A percentile compares a stretch with the other conserved stretches of the same genome.
Conservation (phyloP, 352 stramenopile species). For the Thraustotheca clavata region DNA sequence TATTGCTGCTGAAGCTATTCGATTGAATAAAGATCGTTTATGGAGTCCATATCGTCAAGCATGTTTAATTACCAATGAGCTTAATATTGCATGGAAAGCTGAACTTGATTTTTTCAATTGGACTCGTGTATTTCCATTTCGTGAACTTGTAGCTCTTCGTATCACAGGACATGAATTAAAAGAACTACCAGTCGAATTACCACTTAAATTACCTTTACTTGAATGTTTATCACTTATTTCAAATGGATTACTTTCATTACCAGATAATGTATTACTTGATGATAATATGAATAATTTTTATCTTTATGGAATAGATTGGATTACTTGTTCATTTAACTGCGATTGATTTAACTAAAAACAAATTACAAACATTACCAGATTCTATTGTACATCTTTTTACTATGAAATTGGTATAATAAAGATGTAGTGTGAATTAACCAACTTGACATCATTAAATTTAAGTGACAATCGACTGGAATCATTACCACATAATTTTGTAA, state of each 20-base stretch:
- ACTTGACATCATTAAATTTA: slow-evolving; percentile 35
- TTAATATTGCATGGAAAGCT: slow-evolving; percentile 65
- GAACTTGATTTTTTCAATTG: slow-evolving; percentile 44
- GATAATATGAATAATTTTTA: too few relatives aligned
- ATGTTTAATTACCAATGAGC: slow-evolving; percentile 33
- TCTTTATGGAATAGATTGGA: slow-evolving; percentile 32
- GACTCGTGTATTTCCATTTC: slow-evolving; percentile 33
- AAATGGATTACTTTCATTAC: slow-evolving; percentile 35
- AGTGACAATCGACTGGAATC: slow-evolving; percentile 42
- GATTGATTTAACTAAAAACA: slow-evolving; percentile 59
- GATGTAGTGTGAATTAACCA: slow-evolving; percentile 5
- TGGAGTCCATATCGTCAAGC: slow-evolving; percentile 42
- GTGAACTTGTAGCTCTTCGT: slow-evolving; percentile 39
- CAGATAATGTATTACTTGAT: slow-evolving; percentile 38
- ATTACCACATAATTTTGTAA: slow-evolving; percentile 36
- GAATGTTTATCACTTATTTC: slow-evolving; percentile 44
- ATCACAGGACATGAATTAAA: slow-evolving; percentile 39
- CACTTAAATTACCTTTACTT: slow-evolving; percentile 27
- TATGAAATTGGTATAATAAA: not conserved
- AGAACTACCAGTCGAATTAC: slow-evolving; percentile 29
- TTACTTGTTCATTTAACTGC: slow-evolving; percentile 31
- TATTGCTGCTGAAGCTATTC: slow-evolving; percentile 26
- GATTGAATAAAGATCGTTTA: slow-evolving; percentile 30
- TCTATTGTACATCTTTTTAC: slow-evolving; percentile 25
- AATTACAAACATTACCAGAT: slow-evolving; percentile 33